Evolutionary conservation across 495 filamentous ascomycete genomes (phyloP), one percentile per base, ranked within the genome.

Genomic region (Cercophora samala): DNA sequence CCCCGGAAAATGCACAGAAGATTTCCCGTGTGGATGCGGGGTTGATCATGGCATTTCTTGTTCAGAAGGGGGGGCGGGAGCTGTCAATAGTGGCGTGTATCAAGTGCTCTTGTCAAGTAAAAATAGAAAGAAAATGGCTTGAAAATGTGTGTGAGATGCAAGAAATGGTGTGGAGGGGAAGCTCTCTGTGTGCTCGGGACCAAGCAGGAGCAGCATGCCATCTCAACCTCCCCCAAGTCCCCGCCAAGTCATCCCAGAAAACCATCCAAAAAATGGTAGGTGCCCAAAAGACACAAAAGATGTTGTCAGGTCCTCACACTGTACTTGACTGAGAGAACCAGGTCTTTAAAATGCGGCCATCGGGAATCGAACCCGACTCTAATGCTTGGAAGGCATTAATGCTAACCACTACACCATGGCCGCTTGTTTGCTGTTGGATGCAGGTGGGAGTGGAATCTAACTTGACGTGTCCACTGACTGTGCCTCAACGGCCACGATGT

Each of bases 381-480:
- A 60, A 26, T 65, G 63, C 54, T 65, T 65, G 63, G 63, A 58
- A 58, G 63, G 54, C 63, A 65, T 37, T 60, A 59, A 58, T 59
- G 63, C 63, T 59, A 59, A 65, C 63, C 63, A 65, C 63, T 65
- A 65, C 63, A 65, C 54, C 63, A 65, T 65, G 54, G 63, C 63
- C 63, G 63, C 54, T 56, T 51, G 15, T 54, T 56, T 51, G 15
- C 15, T 54, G 51, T 56, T 19, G 22, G 56, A 54, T 52, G 62
- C 1, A 42, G 26, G n/a, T 9, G 25, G 26, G 25, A 29, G 23
- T 55, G 60, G 21, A 60, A 60, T 60, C 58, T 18, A 5, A 32
- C 23, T 26, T 60, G 21, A 17, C 24, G 58, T 25, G 18, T 18
- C 37, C 13, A 46, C 37, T 13, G 6, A 46, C 37, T 46, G 11